A percentile compares a stretch with the other conserved stretches of the same genome.
Conservation (phyloP, 116 monocot genomes). For the Phalaenopsis hybrid region DNA sequence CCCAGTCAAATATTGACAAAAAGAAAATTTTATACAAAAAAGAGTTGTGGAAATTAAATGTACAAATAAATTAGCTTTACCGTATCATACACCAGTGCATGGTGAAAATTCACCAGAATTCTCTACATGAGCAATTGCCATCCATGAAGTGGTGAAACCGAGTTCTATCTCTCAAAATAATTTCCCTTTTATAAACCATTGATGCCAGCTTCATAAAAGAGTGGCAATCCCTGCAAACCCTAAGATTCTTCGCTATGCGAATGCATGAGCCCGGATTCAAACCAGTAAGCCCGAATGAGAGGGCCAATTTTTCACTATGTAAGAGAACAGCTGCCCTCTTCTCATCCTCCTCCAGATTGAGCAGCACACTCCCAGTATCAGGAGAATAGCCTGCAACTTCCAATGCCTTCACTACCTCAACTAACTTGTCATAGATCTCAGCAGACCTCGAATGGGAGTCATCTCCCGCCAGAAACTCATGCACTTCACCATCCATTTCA, state of each 20-base stretch:
- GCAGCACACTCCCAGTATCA: constrained; percentile 28
- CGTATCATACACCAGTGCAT: not conserved
- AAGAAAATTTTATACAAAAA: too few relatives aligned
- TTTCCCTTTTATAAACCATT: constrained; percentile 32
- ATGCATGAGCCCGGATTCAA: constrained; percentile 23
- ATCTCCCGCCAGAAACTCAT: constrained; percentile 54
- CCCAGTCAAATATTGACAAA: too few relatives aligned
- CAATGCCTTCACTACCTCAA: constrained; percentile 40
- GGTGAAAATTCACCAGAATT: constrained; percentile 44
- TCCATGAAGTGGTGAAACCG: constrained; percentile 55
- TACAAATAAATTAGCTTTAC: too few relatives aligned
- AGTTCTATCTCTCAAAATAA: constrained; percentile 51
- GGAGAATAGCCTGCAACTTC: constrained; percentile 33
- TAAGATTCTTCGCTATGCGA: constrained; percentile 57
- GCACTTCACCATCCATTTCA: constrained; percentile 37
- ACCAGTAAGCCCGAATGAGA: constrained; percentile 49
- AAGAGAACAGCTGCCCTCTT: constrained; percentile 33
- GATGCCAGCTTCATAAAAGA: constrained; percentile 49
- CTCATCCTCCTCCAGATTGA: constrained; percentile 53
- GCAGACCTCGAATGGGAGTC: constrained; percentile 26
- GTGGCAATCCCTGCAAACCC: constrained; percentile 68
- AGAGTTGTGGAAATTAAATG: too few relatives aligned
- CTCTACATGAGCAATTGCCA: constrained; percentile 54
- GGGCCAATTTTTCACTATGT: constrained; percentile 60
- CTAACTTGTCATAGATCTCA: constrained; percentile 41